Percentiles rank a stretch among this genome's conserved stretches.
These are phyloP conservation scores for Sextonia rubra DNA, from an alignment of 164 flowering plant genomes.

Conservation along the genomic window DNA sequence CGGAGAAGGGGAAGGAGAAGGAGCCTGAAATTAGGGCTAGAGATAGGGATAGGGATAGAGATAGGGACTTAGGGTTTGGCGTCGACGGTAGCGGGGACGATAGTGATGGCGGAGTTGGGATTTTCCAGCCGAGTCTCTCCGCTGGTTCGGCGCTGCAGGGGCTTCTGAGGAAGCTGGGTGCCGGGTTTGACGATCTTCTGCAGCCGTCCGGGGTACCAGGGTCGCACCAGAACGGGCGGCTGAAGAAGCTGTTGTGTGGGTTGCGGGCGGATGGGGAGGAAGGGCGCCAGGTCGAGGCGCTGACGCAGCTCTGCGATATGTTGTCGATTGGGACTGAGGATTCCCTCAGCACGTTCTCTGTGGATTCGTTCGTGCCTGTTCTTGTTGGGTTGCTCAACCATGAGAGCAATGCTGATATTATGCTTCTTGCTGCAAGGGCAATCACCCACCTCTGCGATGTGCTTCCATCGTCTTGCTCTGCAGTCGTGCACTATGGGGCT, in stretches of 20 bases:
- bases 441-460: constrained; percentile 92
- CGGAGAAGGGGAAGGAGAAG: constrained; percentile 39
- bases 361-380: constrained; percentile 93
- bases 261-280: constrained; percentile 96
- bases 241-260: constrained; percentile 88
- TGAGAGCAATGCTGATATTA: constrained; percentile 92
- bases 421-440: constrained; percentile 97
- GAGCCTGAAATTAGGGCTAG: constrained; percentile 72
- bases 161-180: constrained; percentile 78
- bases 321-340: constrained; percentile 96
- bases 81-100: constrained; percentile 58
- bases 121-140: constrained; percentile 73
- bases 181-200: constrained; percentile 86
- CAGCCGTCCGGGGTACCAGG: constrained; percentile 66
- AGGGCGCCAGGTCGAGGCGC: constrained; percentile 86
- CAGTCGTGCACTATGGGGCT: constrained; percentile 96
- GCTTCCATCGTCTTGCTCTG: constrained; percentile 92
- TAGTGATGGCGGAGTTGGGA: constrained; percentile 67
- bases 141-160: constrained; percentile 97
- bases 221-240: constrained; percentile 82
- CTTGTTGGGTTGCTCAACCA: constrained; percentile 90
- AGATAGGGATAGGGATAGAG: constrained; percentile 44
- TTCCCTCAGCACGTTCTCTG: constrained; percentile 86
- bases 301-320: constrained; percentile 96
- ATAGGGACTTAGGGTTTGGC: constrained; percentile 48